Evolutionary conservation across 331 rosid species (phyloP), one percentile per base, ranked within the genome.

Genomic region (Acacia concinna): DNA sequence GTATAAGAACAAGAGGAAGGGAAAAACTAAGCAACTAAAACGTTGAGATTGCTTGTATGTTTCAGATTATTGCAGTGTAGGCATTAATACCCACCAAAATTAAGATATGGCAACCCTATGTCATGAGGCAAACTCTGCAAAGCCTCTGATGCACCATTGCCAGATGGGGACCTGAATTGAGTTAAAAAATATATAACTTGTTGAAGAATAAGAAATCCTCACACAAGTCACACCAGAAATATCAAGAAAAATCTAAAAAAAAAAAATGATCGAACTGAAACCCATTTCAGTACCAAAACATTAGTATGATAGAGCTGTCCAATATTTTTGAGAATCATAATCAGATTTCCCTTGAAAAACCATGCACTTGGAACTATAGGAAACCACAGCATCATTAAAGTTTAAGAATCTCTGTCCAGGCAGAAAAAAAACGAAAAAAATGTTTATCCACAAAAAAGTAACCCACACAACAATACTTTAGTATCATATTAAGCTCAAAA

Each of bases 41-140:
- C 28, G 21, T 38, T 52, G 63, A 63, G 18, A 75, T 79, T 30
- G 32, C 72, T 43, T 18, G 66, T 68, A 59, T 63, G 80, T 56
- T 79, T 49, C 57, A 82, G 18, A 54, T 79, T 64, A 68, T 52
- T 40, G 43, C 59, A 85, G 14, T 59, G 75, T 41, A 37, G 72
- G 66, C 66, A 79, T 43, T 60, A 71, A 68, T 79, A 86, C 98
- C 87, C 84, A 95, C 98, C 41, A 67, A 81, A 81, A 75, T 87
- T 90, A 81, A 91, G 86, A 77, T 78, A 87, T 40, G 91, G 83
- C 73, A 85, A 75, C 56, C 96, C 97, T 4, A 79, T 32, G 56
- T 90, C 94, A 5, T 68, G 87, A 79, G 93, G 84, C 82, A 92
- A 89, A 88, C 92, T 90, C 86, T 73, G 96, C 90, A 95, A 87